Evolutionary conservation across 495 filamentous ascomycete species (phyloP), one percentile per base, ranked within the genome.

Genomic region (Sporormia fimetaria): DNA sequence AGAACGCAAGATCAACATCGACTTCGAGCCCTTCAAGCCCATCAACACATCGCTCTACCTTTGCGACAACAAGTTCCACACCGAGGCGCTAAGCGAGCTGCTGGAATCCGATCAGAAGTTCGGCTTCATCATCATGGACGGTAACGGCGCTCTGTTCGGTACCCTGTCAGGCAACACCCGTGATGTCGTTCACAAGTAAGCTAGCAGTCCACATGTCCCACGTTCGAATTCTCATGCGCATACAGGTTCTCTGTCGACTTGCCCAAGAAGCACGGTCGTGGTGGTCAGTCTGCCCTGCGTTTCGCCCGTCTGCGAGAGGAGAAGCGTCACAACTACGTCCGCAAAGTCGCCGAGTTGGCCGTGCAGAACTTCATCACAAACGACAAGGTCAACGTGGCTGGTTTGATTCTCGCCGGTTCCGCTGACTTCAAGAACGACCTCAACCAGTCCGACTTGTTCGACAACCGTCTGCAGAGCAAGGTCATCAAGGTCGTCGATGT

Each of bases 31-130:
- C 10, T 98, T 98, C 72, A 98, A 96, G 70, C 88, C 90, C 15
- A 96, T 98, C 75, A 98, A 98, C 64, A 98, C 90, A 4, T 98
- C 90, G 7, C 76, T 98, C 6, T 98, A 98, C 62, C 78, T 98
- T 20, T 98, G 90, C 68, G 90, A 98, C 71, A 98, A 98, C 69
- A 98, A 98, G 57, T 98, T 98, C 68, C 90, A 98, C 60, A 98
- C 90, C 24, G 90, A 98, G 61, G 88, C 90, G 5, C 68, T 98
- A 45, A 87, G 84, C 42, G 90, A 98, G 68, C 74, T 98, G 43
- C 76, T 98, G 32, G 90, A 96, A 65, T 94, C 87, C 4, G 90
- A 98, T 62, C 87, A 93, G 68, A 94, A 93, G 65, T 98, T 98
- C 56, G 90, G 90, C 24, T 98, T 98, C 63, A 98, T 98, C 57